Conservation (phyloP, 257 asterid species). For the Solanum chilense region DNA sequence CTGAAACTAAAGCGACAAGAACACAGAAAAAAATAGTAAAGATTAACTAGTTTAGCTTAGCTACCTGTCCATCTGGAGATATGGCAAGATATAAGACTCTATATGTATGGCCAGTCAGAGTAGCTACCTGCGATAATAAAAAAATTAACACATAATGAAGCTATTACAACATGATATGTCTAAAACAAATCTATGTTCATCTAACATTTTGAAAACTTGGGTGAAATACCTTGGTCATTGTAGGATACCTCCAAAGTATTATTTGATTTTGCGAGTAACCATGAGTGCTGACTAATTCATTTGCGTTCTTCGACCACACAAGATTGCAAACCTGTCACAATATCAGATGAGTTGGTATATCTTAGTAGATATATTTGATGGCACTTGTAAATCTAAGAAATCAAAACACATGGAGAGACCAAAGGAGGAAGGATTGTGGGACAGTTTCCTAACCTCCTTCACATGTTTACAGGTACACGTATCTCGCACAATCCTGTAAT, state of each 20-base stretch:
- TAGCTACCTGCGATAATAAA: constrained; percentile 59
- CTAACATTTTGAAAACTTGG: neutral
- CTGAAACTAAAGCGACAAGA: neutral
- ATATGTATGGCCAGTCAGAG: constrained; percentile 87
- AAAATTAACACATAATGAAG: neutral
- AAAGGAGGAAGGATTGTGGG: no score
- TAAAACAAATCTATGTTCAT: neutral
- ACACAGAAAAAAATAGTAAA: neutral
- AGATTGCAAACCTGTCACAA: constrained; percentile 86
- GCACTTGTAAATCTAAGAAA: neutral
- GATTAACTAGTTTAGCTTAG: neutral
- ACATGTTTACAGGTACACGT: neutral
- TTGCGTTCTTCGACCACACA: constrained; percentile 89
- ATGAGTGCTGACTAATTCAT: constrained; percentile 90
- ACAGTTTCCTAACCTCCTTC: no score
- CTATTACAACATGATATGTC: neutral
- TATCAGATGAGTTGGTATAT: neutral
- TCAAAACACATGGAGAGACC: neutral
- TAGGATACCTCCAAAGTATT: constrained; percentile 84
- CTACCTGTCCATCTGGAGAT: constrained; percentile 98
- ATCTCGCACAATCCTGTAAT: neutral
- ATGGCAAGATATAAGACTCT: constrained; percentile 88
- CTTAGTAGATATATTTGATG: neutral
- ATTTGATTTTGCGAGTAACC: constrained; percentile 95
- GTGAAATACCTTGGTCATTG: constrained; percentile 70